Conservation (phyloP, 768 basidiomycete species). For the Atractiella rhizophila region DNA sequence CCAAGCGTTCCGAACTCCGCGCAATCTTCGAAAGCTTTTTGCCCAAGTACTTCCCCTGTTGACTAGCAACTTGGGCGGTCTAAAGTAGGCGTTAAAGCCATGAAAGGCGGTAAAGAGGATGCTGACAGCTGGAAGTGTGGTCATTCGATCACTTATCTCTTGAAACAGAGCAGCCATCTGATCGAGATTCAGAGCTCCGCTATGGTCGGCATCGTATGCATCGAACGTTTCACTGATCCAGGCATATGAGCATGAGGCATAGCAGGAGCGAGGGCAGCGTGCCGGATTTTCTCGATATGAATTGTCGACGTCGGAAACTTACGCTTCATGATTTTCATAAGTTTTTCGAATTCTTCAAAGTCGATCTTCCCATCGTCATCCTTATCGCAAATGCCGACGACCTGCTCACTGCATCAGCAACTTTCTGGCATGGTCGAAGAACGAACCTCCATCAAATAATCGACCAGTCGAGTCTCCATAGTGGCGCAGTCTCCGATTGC, state of each 20-base stretch:
- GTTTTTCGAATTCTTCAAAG: conserved; percentile 14
- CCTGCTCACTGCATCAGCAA: too few relatives aligned
- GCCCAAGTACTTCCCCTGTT: conserved; percentile 87
- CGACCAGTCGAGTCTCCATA: conserved; percentile 66
- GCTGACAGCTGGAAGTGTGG: conserved; percentile 64
- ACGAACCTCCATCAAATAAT: conserved; percentile 62
- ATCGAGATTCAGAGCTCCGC: conserved; percentile 59
- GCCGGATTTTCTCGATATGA: conserved; percentile 6
- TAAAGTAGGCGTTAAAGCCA: conserved; percentile 23
- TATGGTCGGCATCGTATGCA: conserved; percentile 62
- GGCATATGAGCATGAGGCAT: conserved; percentile 3
- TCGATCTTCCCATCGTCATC: conserved; percentile 44
- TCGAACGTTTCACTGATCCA: conserved; percentile 56
- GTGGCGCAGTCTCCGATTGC: conserved; percentile 87
- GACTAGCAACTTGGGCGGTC: conserved; percentile 95
- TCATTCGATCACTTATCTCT: conserved; percentile 68
- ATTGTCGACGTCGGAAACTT: conserved; percentile 44
- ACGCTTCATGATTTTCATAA: conserved; percentile 22
- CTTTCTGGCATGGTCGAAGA: too few relatives aligned
- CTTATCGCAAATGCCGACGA: conserved; percentile 68
- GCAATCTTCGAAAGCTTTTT: conserved; percentile 56
- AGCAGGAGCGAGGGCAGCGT: too few relatives aligned
- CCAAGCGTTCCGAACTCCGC: too few relatives aligned
- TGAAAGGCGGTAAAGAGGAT: neutral
- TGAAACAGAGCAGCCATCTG: conserved; percentile 64